Conservation (phyloP, 73 alveolate genomes). For the Paraurostyla sp. region DNA sequence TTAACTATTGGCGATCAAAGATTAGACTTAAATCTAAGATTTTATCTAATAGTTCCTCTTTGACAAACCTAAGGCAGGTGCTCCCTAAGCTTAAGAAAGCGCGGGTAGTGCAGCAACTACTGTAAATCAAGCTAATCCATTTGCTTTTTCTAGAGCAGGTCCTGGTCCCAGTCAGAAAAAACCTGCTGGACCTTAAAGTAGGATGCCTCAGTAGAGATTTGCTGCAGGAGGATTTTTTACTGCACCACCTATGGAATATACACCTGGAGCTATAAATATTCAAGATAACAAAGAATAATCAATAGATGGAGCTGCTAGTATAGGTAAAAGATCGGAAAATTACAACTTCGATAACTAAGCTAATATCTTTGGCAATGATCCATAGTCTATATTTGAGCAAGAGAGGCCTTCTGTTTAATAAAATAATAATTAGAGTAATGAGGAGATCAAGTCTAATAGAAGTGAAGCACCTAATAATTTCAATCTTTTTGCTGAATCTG, state of each 20-base stretch:
- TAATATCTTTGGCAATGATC: not conserved
- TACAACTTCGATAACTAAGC: not conserved
- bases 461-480: not conserved
- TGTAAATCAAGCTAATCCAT: slow-evolving; percentile 14
- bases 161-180: not conserved
- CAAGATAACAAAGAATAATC: not conserved
- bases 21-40: not conserved
- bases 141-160: slow-evolving; percentile 35
- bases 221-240: slow-evolving; percentile 37
- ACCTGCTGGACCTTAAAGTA: slow-evolving; percentile 52
- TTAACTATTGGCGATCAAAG: not conserved
- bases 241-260: slow-evolving; percentile 29
- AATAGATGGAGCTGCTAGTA: not conserved
- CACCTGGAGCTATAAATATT: slow-evolving; percentile 40
- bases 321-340: not conserved
- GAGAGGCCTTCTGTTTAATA: slow-evolving; percentile 43
- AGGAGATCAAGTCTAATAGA: not conserved
- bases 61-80: slow-evolving; percentile 31
- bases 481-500: slow-evolving; percentile 29
- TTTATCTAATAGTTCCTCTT: not conserved
- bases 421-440: not conserved
- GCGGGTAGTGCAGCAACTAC: slow-evolving; percentile 47
- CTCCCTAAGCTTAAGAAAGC: slow-evolving; percentile 19
- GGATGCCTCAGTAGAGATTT: slow-evolving; percentile 56
- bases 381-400: not conserved